Evolutionary conservation across 1,139 yeast species (phyloP).

Genomic region (Zygoascus hellenicus): DNA sequence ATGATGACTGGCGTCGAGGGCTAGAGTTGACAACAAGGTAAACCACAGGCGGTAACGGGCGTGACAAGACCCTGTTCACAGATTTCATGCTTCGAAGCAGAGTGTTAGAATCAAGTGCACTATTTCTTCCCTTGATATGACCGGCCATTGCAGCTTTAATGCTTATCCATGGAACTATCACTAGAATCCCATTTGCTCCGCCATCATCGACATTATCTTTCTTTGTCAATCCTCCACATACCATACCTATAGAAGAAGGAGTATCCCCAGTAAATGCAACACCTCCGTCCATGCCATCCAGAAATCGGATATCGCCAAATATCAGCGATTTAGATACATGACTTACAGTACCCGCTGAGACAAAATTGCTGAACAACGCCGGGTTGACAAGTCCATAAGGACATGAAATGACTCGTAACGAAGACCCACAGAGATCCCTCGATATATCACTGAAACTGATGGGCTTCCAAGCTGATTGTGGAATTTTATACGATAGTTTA

Average conservation of each 20-base stretch:
- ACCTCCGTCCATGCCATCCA: conserved; percentile 67
- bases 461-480: not conserved
- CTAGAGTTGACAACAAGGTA: conserved; percentile 12
- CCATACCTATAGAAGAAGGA: conserved; percentile 42
- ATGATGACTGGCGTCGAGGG: conserved; percentile 26
- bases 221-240: conserved; percentile 48
- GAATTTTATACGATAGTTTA: not conserved
- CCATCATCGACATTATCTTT: conserved; percentile 39
- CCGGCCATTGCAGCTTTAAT: conserved; percentile 17
- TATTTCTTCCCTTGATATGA: not conserved
- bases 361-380: conserved; percentile 47
- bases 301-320: conserved; percentile 49
- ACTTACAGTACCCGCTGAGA: conserved; percentile 44
- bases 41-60: not conserved
- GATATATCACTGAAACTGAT: not conserved
- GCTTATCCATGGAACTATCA: conserved; percentile 47
- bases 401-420: conserved; percentile 20
- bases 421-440: not conserved
- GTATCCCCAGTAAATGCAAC: conserved; percentile 31
- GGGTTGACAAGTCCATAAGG: conserved; percentile 61
- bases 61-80: not conserved
- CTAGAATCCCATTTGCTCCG: conserved; percentile 30
- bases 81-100: too few relatives aligned
- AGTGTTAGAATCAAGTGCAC: not conserved
- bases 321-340: conserved; percentile 33